Base-by-base conservation (phyloP, 2,329 filamentous ascomycete species). In the Colletotrichum sublineola region DNA sequence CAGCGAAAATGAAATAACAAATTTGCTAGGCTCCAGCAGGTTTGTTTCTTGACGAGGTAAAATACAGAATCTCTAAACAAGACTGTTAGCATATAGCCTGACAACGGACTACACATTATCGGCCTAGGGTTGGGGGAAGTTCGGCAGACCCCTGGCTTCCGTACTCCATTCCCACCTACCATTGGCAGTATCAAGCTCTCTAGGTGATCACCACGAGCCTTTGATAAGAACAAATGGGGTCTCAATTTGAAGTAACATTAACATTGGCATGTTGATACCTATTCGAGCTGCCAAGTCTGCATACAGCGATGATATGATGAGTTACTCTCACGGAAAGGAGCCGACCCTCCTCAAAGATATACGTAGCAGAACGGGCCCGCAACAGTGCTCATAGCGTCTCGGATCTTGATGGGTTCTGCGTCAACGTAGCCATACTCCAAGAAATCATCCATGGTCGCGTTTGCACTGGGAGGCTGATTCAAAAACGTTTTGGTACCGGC, bases 291-390 rank as follows among this genome's bases (percentile, higher is more conserved):
- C 8, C 24, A 24, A 31, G 6, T 11, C 20, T 8, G 5, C 15
- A 20, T 5, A 4, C 7, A 55, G 5, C 1, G 15, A 9, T 11
- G 12, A 33, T 20, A 31, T 55, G 15, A 18, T 11, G 2, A 20
- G 15, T 8, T 14, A 29, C 29, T 1, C 9, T 11, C 52, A 15
- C 31, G 33, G 31, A n/a, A 57, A 40, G 55, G 5, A 52, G 12
- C 14, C 20, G 24, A 20, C 3, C 12, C 38, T 42, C 20, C 56
- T 63, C 61, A 63, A 55, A 61, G 29, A 24, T 80, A 81, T 3
- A 75, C 70, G 64, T 79, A 80, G 52, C 77, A 81, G 53, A 77
- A 75, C 2, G 77, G 77, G 5, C 78, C 78, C 12, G 78, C 78
- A 11, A 80, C 71, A 3, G 76, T 73, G 62, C 78, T 79, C 31